Conservation (phyloP, 2,329 filamentous ascomycete genomes). For the Colletotrichum salicis region DNA sequence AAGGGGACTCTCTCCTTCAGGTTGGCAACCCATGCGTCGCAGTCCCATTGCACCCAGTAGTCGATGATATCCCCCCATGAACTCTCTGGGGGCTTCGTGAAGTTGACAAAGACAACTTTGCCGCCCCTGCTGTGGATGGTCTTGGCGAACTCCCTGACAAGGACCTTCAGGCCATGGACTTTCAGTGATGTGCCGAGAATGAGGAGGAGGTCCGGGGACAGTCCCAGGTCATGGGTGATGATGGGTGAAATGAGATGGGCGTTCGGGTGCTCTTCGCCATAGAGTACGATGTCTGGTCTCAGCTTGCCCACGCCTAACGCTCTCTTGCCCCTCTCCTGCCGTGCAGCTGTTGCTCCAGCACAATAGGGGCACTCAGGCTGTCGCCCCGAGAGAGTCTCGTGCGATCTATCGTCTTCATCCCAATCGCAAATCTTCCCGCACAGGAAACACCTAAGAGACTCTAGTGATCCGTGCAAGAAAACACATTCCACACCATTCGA, state of each 20-base stretch:
- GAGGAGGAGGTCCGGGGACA: conserved; percentile 74
- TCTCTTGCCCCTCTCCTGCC: conserved; percentile 73
- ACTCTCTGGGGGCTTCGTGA: conserved; percentile 77
- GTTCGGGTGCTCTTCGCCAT: conserved; percentile 78
- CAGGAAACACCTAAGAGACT: conserved; percentile 71
- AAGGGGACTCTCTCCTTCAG: conserved; percentile 67
- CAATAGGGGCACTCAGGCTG: conserved; percentile 77
- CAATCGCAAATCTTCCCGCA: conserved; percentile 68
- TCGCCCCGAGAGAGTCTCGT: conserved; percentile 69
- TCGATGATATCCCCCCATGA: conserved; percentile 79
- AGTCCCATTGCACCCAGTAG: conserved; percentile 80
- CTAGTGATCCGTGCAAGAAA: conserved; percentile 77
- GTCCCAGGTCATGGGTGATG: conserved; percentile 72
- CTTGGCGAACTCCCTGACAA: conserved; percentile 78
- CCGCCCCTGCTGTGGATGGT: conserved; percentile 75
- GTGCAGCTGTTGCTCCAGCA: conserved; percentile 68
- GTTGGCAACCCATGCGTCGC: conserved; percentile 77
- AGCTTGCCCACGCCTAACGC: conserved; percentile 75
- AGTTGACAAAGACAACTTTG: conserved; percentile 78
- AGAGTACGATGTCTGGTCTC: conserved; percentile 78
- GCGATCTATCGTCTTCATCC: conserved; percentile 66
- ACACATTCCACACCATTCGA: conserved; percentile 69
- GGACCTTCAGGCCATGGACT: conserved; percentile 76
- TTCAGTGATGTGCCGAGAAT: conserved; percentile 78
- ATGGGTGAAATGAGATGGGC: conserved; percentile 75